Evolutionary conservation across 208 protist species (phyloP).

Genomic region (Tetramitus jugosus): DNA sequence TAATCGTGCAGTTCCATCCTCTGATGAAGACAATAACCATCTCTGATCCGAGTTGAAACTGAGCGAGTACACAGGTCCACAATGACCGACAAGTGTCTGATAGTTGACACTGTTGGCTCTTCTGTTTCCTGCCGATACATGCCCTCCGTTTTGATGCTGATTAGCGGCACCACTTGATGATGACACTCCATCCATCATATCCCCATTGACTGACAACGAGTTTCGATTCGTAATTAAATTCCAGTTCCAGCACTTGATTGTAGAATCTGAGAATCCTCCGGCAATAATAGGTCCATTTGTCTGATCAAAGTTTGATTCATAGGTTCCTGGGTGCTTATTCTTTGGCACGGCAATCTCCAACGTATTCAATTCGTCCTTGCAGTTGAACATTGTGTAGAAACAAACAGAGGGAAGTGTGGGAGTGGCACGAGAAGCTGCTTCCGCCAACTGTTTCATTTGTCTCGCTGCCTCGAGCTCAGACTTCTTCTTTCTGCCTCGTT

Average conservation of each 20-base stretch:
- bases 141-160: no score
- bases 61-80: constrained; percentile 42
- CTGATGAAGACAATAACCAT: constrained; percentile 39
- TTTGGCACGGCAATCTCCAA: not conserved
- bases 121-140: no score
- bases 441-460: not conserved
- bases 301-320: not conserved
- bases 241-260: constrained; percentile 26
- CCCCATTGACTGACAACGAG: no score
- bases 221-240: not conserved
- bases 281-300: constrained; percentile 13
- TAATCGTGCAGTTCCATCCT: constrained; percentile 46
- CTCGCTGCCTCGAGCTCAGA: not conserved
- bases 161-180: not conserved
- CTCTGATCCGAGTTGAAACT: constrained; percentile 43
- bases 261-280: constrained; percentile 22
- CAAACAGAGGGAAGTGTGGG: not conserved
- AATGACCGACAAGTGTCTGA: constrained; percentile 40
- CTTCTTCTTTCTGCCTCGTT: constrained; percentile 12
- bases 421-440: not conserved
- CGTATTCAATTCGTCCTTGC: not conserved
- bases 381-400: constrained; percentile 17
- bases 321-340: not conserved
- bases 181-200: not conserved
- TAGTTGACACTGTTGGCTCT: not conserved